Evolutionary conservation across 148 eudicot genomes (phyloP).

Genomic region (Arbutus unedo): DNA sequence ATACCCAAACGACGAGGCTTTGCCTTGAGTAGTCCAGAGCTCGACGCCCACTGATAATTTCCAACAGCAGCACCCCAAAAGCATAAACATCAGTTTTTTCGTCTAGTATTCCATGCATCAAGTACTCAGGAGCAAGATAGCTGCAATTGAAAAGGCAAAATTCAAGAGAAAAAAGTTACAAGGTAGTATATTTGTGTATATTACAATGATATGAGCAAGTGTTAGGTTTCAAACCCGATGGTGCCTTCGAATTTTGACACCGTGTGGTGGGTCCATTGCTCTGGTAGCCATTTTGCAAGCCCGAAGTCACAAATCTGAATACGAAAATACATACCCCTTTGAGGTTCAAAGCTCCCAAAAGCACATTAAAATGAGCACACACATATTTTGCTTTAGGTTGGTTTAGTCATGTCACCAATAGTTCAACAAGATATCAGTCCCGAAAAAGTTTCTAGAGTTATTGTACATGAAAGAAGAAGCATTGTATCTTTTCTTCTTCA

Average conservation of each 20-base stretch:
- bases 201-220: neutral
- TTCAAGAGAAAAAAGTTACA: neutral
- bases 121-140: slow-evolving; percentile 88
- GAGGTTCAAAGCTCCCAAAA: slow-evolving; percentile 17
- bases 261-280: slow-evolving; percentile 87
- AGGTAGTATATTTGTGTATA: neutral
- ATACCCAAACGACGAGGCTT: slow-evolving; percentile 96
- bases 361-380: slow-evolving; percentile 9
- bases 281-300: slow-evolving; percentile 92
- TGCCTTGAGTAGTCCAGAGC: slow-evolving; percentile 89
- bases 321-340: slow-evolving; percentile 11
- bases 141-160: slow-evolving; percentile 26
- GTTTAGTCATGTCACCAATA: neutral
- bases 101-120: slow-evolving; percentile 90
- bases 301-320: slow-evolving; percentile 95
- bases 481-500: too few species aligned
- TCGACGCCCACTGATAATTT: slow-evolving; percentile 78
- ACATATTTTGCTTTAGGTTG: neutral
- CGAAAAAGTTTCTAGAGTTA: neutral
- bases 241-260: slow-evolving; percentile 88
- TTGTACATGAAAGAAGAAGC: too few species aligned
- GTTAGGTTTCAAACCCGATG: slow-evolving; percentile 54
- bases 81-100: slow-evolving; percentile 92
- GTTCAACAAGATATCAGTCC: neutral
- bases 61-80: slow-evolving; percentile 80